phyloP scores from a whole-genome alignment of 1,284 basidiomycete genomes.

The Meripilus lineatus region DNA sequence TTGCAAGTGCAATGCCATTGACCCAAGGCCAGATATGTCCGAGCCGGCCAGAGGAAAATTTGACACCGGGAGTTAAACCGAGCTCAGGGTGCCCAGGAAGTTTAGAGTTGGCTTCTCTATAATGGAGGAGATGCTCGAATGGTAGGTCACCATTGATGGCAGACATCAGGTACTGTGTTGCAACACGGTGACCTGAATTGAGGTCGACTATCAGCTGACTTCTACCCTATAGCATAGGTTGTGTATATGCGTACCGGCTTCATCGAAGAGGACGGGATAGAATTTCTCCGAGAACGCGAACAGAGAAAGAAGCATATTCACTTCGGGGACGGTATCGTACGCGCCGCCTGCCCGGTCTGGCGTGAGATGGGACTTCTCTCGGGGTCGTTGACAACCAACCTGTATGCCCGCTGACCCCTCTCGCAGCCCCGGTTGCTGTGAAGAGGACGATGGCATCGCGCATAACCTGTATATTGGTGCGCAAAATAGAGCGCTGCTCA shows the following conservation, averaged over 20 bases:
- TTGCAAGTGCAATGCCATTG: conserved; percentile 77
- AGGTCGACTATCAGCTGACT: conserved; percentile 7
- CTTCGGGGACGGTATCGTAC: conserved; percentile 81
- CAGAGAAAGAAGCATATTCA: conserved; percentile 67
- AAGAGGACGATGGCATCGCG: conserved; percentile 82
- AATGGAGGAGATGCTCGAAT: conserved; percentile 72
- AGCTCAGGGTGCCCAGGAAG: conserved; percentile 85
- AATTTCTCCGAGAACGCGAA: conserved; percentile 63
- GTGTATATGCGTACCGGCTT: conserved; percentile 55
- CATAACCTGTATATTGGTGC: conserved; percentile 70
- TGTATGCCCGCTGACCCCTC: conserved; percentile 82
- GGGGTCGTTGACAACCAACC: conserved; percentile 32
- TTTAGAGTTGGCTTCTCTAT: conserved; percentile 79
- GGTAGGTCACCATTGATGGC: conserved; percentile 71
- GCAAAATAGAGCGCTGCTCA: conserved; percentile 55
- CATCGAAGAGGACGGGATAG: conserved; percentile 67
- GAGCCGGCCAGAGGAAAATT: conserved; percentile 82
- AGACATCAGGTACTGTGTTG: conserved; percentile 79
- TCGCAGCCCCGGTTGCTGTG: conserved; percentile 75
- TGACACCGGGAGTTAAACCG: conserved; percentile 80
- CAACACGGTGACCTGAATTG: conserved; percentile 73
- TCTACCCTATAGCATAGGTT: no score
- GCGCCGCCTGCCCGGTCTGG: conserved; percentile 56
- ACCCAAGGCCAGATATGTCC: conserved; percentile 82
- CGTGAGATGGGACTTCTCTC: not conserved